Percentiles rank a stretch among this genome's conserved stretches.
Evolutionary conservation across 768 basidiomycete genomes (phyloP).

Genomic region (Collybia sp.): DNA sequence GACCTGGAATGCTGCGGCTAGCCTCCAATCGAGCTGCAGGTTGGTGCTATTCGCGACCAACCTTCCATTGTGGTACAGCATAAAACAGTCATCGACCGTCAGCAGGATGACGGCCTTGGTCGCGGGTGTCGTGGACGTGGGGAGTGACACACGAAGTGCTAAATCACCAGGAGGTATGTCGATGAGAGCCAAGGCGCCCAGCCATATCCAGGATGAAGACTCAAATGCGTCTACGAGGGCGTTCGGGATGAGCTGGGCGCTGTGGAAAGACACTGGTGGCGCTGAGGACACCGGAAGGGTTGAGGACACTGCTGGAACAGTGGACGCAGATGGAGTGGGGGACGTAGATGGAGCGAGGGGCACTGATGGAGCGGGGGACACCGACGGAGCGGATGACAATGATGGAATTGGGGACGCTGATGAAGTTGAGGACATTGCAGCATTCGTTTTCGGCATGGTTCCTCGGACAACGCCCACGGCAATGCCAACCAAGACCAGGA

Average conservation of each 20-base stretch:
- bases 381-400: no score
- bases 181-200: conserved; percentile 8
- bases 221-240: conserved; percentile 8
- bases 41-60: conserved; percentile 14
- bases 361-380: no score
- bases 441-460: no score
- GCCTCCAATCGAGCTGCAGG: conserved; percentile 15
- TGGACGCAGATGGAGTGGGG: no score
- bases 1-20: conserved; percentile 15
- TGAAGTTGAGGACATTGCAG: no score
- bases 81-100: conserved; percentile 23
- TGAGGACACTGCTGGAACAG: no score
- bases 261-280: conserved; percentile 8
- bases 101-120: conserved; percentile 18
- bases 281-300: no score
- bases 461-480: no score
- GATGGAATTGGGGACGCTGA: no score
- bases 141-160: conserved; percentile 21
- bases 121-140: conserved; percentile 13
- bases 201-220: conserved; percentile 23
- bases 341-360: no score
- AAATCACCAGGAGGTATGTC: conserved; percentile 10
- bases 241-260: conserved; percentile 1
- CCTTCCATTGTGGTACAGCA: conserved; percentile 21
- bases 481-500: no score